These are phyloP conservation scores for Pseudodiploospora longispora DNA, from an alignment of 2,329 filamentous ascomycete species.

Conservation along the genomic window DNA sequence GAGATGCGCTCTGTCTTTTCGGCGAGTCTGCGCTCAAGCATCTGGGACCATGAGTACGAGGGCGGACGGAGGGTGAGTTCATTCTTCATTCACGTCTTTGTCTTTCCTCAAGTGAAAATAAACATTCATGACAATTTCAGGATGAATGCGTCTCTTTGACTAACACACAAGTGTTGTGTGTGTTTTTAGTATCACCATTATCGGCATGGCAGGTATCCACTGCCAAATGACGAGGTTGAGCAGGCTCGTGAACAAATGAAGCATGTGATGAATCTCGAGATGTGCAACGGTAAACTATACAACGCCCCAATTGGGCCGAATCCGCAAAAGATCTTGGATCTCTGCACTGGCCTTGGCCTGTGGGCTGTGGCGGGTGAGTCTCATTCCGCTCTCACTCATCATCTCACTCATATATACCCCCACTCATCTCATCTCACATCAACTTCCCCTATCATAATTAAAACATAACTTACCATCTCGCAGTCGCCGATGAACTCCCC, in stretches of 20 bases:
- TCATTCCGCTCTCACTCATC: neutral
- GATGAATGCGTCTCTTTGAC: neutral
- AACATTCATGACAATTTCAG: neutral
- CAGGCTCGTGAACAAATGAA: constrained; percentile 32
- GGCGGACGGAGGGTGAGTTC: constrained; percentile 7
- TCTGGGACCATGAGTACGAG: constrained; percentile 9
- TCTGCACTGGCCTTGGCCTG: constrained; percentile 25
- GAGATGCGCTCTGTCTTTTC: constrained; percentile 3
- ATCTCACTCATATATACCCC: neutral
- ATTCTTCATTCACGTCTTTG: neutral
- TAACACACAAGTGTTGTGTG: neutral
- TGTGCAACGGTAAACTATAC: constrained; percentile 29
- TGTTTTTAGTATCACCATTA: constrained; percentile 26
- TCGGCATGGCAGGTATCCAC: constrained; percentile 25
- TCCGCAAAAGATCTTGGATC: constrained; percentile 28
- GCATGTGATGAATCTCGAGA: constrained; percentile 28
- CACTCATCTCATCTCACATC: neutral
- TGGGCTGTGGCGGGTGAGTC: constrained; percentile 36
- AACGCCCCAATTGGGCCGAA: constrained; percentile 31
- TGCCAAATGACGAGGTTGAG: constrained; percentile 32
- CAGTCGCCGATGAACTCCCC: constrained; percentile 25
- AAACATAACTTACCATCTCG: neutral
- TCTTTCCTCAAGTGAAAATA: neutral
- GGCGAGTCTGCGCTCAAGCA: constrained; percentile 6
- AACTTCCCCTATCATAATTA: neutral